A percentile compares a stretch with the other conserved stretches of the same genome.
Evolutionary conservation across 495 filamentous ascomycete species (phyloP).

Genomic region (Tuber calosporum): DNA sequence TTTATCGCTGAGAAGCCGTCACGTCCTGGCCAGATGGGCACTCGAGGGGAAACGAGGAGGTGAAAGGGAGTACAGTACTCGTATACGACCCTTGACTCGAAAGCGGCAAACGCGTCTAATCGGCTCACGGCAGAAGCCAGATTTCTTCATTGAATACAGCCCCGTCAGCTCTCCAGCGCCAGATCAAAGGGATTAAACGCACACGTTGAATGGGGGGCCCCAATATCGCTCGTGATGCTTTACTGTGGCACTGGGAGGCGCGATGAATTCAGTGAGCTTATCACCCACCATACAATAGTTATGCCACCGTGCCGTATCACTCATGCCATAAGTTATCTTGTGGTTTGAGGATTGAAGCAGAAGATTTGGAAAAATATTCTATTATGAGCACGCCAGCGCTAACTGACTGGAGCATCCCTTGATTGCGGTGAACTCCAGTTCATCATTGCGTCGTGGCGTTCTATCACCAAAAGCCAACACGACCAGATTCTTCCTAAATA

Average conservation of each 20-base stretch:
- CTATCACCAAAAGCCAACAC: background rate
- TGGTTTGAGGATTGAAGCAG: background rate
- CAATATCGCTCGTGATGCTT: background rate
- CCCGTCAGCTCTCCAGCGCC: no score
- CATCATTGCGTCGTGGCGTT: background rate
- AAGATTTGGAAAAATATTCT: background rate
- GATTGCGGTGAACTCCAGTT: background rate
- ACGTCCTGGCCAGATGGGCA: background rate
- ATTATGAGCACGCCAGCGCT: background rate
- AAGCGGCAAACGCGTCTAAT: constrained; percentile 1
- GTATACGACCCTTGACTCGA: background rate
- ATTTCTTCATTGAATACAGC: no score
- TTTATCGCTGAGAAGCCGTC: background rate
- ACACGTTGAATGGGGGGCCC: background rate
- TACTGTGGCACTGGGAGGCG: background rate
- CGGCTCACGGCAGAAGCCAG: background rate
- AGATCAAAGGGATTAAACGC: background rate
- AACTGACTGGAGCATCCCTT: background rate
- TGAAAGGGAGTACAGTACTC: no score
- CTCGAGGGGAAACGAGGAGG: no score
- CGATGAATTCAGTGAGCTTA: background rate
- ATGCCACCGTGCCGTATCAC: background rate
- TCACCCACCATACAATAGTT: background rate
- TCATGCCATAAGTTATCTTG: no score
- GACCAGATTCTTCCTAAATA: no score